Conservation (phyloP, 371 early-diverging fungal genomes). For the Zopfochytrium polystomum region DNA sequence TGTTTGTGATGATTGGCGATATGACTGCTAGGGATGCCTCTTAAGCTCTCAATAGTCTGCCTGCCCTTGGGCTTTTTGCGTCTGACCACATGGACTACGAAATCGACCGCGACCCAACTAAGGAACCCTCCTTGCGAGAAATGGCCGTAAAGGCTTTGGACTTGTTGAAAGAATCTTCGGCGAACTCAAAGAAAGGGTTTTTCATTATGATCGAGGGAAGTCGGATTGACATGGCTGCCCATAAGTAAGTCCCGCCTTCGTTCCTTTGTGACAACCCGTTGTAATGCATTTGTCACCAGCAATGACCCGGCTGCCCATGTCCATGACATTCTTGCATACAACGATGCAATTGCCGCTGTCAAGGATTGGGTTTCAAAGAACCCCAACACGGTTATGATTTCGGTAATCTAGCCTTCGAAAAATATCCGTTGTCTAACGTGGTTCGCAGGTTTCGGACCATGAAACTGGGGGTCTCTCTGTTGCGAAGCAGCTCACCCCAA, state of each 20-base stretch:
- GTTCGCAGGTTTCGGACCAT: conserved; percentile 65
- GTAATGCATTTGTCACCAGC: conserved; percentile 39
- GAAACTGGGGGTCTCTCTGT: conserved; percentile 92
- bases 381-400: conserved; percentile 81
- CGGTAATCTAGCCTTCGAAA: conserved; percentile 46
- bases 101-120: conserved; percentile 69
- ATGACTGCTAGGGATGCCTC: not conserved
- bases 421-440: not conserved
- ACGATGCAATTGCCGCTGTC: conserved; percentile 69
- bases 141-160: conserved; percentile 79
- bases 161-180: conserved; percentile 51
- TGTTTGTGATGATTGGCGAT: not conserved
- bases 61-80: conserved; percentile 75
- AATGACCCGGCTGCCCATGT: conserved; percentile 91
- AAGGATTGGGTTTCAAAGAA: conserved; percentile 69
- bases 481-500: conserved; percentile 58
- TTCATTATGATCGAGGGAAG: conserved; percentile 96
- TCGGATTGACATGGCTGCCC: conserved; percentile 84
- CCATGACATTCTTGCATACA: conserved; percentile 87
- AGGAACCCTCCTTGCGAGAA: conserved; percentile 78
- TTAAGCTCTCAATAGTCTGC: conserved; percentile 48
- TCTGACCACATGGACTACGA: conserved; percentile 81
- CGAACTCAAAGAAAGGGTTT: conserved; percentile 65
- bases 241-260: conserved; percentile 53
- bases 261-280: conserved; percentile 19